Evolutionary conservation across 2,329 filamentous ascomycete genomes (phyloP), one percentile per base, ranked within the genome.

Genomic region (Gnomoniopsis smithogilvyi): DNA sequence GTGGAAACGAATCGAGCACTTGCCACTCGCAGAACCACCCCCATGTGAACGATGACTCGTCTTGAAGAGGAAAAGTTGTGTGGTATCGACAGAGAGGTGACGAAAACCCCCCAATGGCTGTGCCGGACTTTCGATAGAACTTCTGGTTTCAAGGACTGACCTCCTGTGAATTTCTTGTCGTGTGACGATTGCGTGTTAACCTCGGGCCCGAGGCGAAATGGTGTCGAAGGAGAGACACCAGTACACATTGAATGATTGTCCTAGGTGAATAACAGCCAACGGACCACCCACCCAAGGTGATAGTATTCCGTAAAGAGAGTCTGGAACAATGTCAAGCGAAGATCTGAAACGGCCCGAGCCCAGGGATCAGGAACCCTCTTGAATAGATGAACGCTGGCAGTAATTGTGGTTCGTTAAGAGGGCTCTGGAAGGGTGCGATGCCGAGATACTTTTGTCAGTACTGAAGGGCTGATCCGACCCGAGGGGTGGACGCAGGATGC

Each of bases 401-500:
- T 33, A 19, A 33, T 45, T n/a, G 19, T 45, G 41, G 41, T 45
- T 45, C 38, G 54, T n/a, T 36, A 33, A 54, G 41, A 50, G 24
- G 41, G 17, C 47, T 33, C n/a, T 19, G 19, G n/a, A 17, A 48
- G 21, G 30, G 19, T 38, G 19, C 41, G 3, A 26, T 33, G 46
- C 17, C 26, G 26, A 17, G 33, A 19, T 51, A 46, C 48, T 36
- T 45, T 10, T 10, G 8, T 21, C 6, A 10, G 33, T 36, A 36
- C 14, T 3, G 36, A 21, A 38, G 17, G 30, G 8, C 8, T 45
- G 51, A 45, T 19, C 30, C 17, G 45, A 54, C 50, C 51, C 38
- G n/a, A 30, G 51, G 59, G 59, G 55, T 54, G 47, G 43, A 46
- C 26, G 36, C 33, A 30, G 24, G 33, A 48, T 19, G 50, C 47